These are phyloP conservation scores for Chamaenerion angustifolium DNA, from an alignment of 345 rosid genomes.

Conservation along the genomic window DNA sequence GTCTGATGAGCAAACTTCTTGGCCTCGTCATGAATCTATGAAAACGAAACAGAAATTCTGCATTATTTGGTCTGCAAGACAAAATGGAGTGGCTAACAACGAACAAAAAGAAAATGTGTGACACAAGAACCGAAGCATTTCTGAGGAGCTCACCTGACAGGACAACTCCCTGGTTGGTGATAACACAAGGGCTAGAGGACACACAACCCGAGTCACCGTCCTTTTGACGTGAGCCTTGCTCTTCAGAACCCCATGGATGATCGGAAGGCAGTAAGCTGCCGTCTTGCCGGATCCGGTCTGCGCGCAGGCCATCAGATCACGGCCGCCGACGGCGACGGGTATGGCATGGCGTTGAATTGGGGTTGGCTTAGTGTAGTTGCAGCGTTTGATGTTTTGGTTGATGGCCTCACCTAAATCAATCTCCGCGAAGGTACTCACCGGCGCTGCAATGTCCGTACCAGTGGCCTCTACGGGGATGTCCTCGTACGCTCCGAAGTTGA, in stretches of 20 bases:
- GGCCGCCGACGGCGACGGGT: slow-evolving; percentile 34
- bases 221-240: slow-evolving; percentile 3
- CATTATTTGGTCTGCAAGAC: neutral
- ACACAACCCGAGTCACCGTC: slow-evolving; percentile 12
- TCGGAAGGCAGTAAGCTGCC: slow-evolving; percentile 43
- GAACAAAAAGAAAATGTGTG: too few species aligned
- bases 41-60: neutral
- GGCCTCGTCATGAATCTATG: slow-evolving; percentile 40
- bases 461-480: slow-evolving; percentile 25
- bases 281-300: slow-evolving; percentile 55
- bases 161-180: slow-evolving; percentile 50
- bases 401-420: slow-evolving; percentile 24
- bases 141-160: slow-evolving; percentile 23
- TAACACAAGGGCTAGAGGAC: slow-evolving; percentile 31
- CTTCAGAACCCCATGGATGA: slow-evolving; percentile 21
- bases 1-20: slow-evolving; percentile 31
- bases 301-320: slow-evolving; percentile 53
- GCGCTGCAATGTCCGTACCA: slow-evolving; percentile 19
- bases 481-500: slow-evolving; percentile 35
- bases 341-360: slow-evolving; percentile 46
- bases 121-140: neutral
- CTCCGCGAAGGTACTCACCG: slow-evolving; percentile 19
- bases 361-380: slow-evolving; percentile 35
- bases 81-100: neutral
- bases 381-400: slow-evolving; percentile 23